Percentiles rank a stretch among this genome's conserved stretches.
phyloP scores from a whole-genome alignment of 2,329 filamentous ascomycete species.

The Rugonectria rugulosa region DNA sequence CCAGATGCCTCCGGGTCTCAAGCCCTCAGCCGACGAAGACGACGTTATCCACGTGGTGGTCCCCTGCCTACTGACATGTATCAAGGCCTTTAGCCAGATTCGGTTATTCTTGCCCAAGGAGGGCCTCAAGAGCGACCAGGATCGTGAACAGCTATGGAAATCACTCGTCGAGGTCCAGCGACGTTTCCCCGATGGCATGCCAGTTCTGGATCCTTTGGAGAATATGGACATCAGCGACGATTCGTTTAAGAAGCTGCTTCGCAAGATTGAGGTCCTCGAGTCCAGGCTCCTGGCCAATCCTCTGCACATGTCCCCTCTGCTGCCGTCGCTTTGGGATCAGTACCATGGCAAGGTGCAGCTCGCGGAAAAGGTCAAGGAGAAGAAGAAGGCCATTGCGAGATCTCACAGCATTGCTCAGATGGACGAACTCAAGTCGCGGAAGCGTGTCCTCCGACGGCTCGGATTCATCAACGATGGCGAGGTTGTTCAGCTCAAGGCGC shows the following conservation, averaged over 20 bases:
- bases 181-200: conserved; percentile 91
- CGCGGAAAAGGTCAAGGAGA: conserved; percentile 80
- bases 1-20: conserved; percentile 69
- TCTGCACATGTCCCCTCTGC: conserved; percentile 85
- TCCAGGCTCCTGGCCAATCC: conserved; percentile 88
- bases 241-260: conserved; percentile 87
- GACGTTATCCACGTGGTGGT: conserved; percentile 55
- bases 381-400: conserved; percentile 85
- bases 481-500: conserved; percentile 95
- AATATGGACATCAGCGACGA: conserved; percentile 96
- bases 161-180: conserved; percentile 79
- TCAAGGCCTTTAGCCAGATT: conserved; percentile 85
- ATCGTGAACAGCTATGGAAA: conserved; percentile 72
- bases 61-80: conserved; percentile 83
- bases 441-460: conserved; percentile 90
- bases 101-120: conserved; percentile 85
- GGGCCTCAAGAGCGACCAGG: conserved; percentile 67
- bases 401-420: conserved; percentile 90
- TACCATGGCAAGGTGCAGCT: conserved; percentile 83
- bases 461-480: conserved; percentile 96
- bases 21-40: conserved; percentile 40
- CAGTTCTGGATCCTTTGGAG: conserved; percentile 89
- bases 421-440: conserved; percentile 95
- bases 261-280: conserved; percentile 97
- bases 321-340: conserved; percentile 85